Percentiles rank a stretch among this genome's conserved stretches.
phyloP scores from a whole-genome alignment of 495 filamentous ascomycete genomes.

The Chaetomidium leptoderma region DNA sequence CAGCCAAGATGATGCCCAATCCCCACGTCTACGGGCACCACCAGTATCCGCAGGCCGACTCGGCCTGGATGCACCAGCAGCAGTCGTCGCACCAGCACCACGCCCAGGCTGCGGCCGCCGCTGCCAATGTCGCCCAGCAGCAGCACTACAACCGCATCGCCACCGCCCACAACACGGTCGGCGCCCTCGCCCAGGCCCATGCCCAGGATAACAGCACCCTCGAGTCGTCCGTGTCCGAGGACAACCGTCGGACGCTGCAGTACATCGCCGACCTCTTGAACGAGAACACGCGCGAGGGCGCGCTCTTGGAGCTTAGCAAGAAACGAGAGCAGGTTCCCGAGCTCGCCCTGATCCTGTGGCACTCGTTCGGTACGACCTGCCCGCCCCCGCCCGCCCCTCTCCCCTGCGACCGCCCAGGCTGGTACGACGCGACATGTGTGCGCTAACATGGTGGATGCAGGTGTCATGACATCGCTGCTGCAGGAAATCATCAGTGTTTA shows the following conservation, averaged over 20 bases:
- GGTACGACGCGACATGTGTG: not conserved
- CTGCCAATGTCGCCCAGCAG: slow-evolving; percentile 67
- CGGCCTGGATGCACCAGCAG: slow-evolving; percentile 70
- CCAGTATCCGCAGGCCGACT: slow-evolving; percentile 71
- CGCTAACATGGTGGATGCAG: slow-evolving; percentile 42
- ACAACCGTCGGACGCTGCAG: slow-evolving; percentile 84
- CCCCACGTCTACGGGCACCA: slow-evolving; percentile 58
- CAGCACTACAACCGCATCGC: slow-evolving; percentile 73
- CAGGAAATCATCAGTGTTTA: slow-evolving; percentile 99
- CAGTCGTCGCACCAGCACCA: slow-evolving; percentile 56
- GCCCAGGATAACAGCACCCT: slow-evolving; percentile 54
- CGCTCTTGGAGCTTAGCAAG: slow-evolving; percentile 94
- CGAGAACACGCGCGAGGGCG: slow-evolving; percentile 78
- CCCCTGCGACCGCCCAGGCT: not conserved
- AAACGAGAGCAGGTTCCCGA: slow-evolving; percentile 98
- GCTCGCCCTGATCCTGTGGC: slow-evolving; percentile 94
- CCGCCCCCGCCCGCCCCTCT: not conserved
- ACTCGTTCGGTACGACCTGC: slow-evolving; percentile 79
- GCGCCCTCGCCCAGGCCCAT: slow-evolving; percentile 50
- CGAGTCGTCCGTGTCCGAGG: slow-evolving; percentile 64
- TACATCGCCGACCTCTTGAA: slow-evolving; percentile 93
- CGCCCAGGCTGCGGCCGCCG: slow-evolving; percentile 56
- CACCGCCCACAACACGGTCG: slow-evolving; percentile 53
- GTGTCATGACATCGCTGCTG: slow-evolving; percentile 95
- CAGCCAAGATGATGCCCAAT: slow-evolving; percentile 39